Evolutionary conservation across 306 rosid species (phyloP).

Genomic region (Styphnolobium japonicum): DNA sequence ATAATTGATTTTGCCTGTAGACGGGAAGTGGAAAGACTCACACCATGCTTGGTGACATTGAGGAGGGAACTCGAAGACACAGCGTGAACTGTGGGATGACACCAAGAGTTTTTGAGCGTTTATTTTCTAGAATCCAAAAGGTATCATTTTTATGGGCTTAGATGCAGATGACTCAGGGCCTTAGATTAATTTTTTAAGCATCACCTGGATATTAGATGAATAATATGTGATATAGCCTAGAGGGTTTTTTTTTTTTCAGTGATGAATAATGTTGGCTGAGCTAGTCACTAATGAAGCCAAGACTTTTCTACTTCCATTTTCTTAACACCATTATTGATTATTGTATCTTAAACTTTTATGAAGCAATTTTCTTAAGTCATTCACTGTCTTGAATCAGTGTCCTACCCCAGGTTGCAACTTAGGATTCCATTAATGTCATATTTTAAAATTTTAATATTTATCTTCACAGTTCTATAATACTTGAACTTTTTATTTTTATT

Average conservation of each 20-base stretch:
- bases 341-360: not conserved
- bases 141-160: constrained; percentile 31
- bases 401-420: not conserved
- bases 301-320: not conserved
- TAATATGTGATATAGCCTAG: not conserved
- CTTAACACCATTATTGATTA: not conserved
- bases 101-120: constrained; percentile 89
- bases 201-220: not conserved
- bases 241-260: not conserved
- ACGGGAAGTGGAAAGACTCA: constrained; percentile 99
- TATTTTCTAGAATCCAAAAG: constrained; percentile 95
- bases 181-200: not conserved
- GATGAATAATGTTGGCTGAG: constrained; percentile 1
- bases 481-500: not conserved
- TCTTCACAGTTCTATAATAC: not conserved
- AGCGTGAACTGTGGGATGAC: constrained; percentile 99
- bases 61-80: constrained; percentile 94
- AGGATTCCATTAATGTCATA: not conserved
- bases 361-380: not conserved
- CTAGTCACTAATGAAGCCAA: not conserved
- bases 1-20: constrained; percentile 39
- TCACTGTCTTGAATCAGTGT: not conserved
- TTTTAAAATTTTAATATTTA: not conserved
- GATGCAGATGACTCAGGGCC: not conserved
- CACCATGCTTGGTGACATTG: constrained; percentile 99